Evolutionary conservation across 2,329 filamentous ascomycete species (phyloP), one percentile per base, ranked within the genome.

Genomic region (Neoscytalidium dimidiatum): DNA sequence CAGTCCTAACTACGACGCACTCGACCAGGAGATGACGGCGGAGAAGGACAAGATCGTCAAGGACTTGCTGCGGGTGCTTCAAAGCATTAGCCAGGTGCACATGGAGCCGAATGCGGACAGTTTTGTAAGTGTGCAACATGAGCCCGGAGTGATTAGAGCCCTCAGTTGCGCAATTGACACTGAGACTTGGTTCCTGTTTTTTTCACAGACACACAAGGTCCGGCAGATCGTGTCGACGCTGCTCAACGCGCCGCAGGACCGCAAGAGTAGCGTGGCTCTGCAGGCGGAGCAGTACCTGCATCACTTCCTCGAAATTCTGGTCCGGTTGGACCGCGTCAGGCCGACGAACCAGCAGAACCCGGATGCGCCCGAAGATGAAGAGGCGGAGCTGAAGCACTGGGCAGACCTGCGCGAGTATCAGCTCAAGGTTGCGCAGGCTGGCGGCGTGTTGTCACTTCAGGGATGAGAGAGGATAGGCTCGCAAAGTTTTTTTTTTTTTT

Each of bases 11-110:
- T 75, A 74, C n/a, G 81, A 83, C 62, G 75, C 78, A 6, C 85
- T 88, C 23, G 84, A 88, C 62, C 82, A 84, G 3, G 83, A 86
- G 72, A 92, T 96, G 86, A 83, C 84, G 1, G 82, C 87, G 23
- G 93, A 96, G 80, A 86, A 92, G 3, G 91, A 94, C 71, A 83
- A 87, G n/a, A 92, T 96, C 33, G 88, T 96, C 11, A 88, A 91
- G 69, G 89, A 94, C 74, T 83, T 96, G 1, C 84, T 96, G 1
- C 83, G 87, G 3, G 88, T 96, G 3, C 81, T 96, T 4, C 86
- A 86, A 28, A 91, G 87, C 64, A 92, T 96, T 70, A 91, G 90
- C 53, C 91, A 94, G 81, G 87, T 92, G 66, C 93, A 93, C 76
- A 90, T 96, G 84, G 92, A 96, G 75, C 86, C 86, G 9, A 89